Percentiles rank a stretch among this genome's conserved stretches.
Evolutionary conservation across 768 basidiomycete species (phyloP).

Genomic region (Gymnopilus junonius): DNA sequence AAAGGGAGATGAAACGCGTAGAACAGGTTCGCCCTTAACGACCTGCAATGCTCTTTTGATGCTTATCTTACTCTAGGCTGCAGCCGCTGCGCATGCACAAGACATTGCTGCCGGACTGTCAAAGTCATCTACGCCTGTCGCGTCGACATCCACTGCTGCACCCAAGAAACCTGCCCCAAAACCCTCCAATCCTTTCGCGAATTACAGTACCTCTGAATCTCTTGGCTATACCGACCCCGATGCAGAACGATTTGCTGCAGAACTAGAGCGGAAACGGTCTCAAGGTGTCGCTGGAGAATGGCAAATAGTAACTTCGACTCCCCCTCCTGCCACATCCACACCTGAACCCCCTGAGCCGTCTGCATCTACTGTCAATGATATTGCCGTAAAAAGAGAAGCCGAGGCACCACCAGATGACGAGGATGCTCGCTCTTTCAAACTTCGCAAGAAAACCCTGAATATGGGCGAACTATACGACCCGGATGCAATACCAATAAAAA

Average conservation of each 20-base stretch:
- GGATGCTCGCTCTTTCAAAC: constrained; percentile 64
- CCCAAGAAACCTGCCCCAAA: constrained; percentile 49
- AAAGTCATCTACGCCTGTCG: constrained; percentile 40
- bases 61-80: constrained; percentile 53
- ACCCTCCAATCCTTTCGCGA: constrained; percentile 69
- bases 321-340: constrained; percentile 19
- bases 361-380: constrained; percentile 22
- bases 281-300: constrained; percentile 82
- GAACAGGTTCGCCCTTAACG: constrained; percentile 61
- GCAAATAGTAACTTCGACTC: constrained; percentile 57
- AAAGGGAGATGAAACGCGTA: constrained; percentile 82
- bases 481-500: constrained; percentile 65
- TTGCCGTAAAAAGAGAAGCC: constrained; percentile 42
- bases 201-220: constrained; percentile 88
- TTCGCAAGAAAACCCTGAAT: constrained; percentile 64
- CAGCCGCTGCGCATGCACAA: constrained; percentile 76
- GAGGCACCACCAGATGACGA: constrained; percentile 48
- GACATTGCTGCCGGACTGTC: constrained; percentile 76
- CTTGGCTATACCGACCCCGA: constrained; percentile 84
- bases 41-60: neutral
- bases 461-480: constrained; percentile 86
- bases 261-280: constrained; percentile 58
- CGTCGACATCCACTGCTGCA: constrained; percentile 31
- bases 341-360: constrained; percentile 7
- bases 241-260: constrained; percentile 63